Evolutionary conservation across 805 yeast genomes (phyloP).

Genomic region (Nakazawaea siamensis): DNA sequence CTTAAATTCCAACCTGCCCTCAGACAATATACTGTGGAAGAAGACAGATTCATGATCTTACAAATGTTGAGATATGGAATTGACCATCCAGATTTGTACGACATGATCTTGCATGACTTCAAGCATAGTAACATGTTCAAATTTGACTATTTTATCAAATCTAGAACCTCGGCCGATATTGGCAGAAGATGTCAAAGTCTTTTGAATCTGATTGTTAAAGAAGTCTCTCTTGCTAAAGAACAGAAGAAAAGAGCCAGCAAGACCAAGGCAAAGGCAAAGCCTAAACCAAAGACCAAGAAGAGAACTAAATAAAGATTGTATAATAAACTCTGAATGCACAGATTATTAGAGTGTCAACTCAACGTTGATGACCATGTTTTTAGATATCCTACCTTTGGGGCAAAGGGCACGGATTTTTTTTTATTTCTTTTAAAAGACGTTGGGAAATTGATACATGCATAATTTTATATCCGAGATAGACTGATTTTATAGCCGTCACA

Average conservation of each 20-base stretch:
- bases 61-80: slow-evolving; percentile 76
- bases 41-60: slow-evolving; percentile 79
- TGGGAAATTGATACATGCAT: no score
- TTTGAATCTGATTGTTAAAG: slow-evolving; percentile 67
- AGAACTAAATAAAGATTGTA: no score
- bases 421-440: no score
- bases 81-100: slow-evolving; percentile 73
- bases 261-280: neutral
- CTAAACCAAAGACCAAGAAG: no score
- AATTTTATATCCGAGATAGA: no score
- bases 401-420: no score
- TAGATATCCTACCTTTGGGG: no score
- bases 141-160: slow-evolving; percentile 81
- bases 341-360: no score
- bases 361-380: no score
- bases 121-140: slow-evolving; percentile 70
- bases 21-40: slow-evolving; percentile 76
- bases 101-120: slow-evolving; percentile 66
- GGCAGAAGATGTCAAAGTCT: slow-evolving; percentile 77
- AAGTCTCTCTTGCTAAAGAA: slow-evolving; percentile 23
- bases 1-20: slow-evolving; percentile 67
- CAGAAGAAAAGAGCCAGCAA: neutral
- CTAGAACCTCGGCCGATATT: slow-evolving; percentile 70
- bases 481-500: no score
- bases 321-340: no score